Percentiles rank a stretch among this genome's conserved stretches.
Evolutionary conservation across 345 rosid species (phyloP).

Genomic region (Reutealis trisperma): DNA sequence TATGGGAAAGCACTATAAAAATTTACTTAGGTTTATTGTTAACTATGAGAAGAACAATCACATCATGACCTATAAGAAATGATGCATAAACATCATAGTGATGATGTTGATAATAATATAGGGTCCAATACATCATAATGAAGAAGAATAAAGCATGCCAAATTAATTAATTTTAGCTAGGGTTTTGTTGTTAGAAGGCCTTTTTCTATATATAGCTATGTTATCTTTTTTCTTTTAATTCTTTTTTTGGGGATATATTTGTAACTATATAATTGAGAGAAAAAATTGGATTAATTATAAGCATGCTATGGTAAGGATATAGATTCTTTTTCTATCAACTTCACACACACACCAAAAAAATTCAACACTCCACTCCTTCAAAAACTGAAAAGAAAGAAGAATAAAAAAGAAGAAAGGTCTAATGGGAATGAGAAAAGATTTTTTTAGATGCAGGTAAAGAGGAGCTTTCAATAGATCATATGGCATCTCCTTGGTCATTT

Average conservation of each 20-base stretch:
- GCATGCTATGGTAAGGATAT: background rate
- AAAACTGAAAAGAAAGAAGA: background rate
- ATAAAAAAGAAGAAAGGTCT: background rate
- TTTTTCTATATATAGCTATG: background rate
- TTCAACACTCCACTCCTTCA: constrained; percentile 13
- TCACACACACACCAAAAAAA: constrained; percentile 3
- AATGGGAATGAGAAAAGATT: background rate
- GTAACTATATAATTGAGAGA: too few species aligned
- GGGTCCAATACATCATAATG: background rate
- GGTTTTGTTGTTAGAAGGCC: background rate
- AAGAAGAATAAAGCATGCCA: constrained; percentile 3
- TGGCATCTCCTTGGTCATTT: background rate
- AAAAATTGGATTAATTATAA: too few species aligned
- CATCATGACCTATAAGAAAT: constrained; percentile 6
- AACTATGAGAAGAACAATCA: constrained; percentile 6
- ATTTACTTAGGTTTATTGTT: background rate
- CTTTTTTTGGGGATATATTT: too few species aligned
- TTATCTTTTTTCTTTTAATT: too few species aligned
- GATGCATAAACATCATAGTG: background rate
- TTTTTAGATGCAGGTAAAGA: constrained; percentile 19
- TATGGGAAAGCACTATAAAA: background rate
- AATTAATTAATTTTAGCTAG: background rate
- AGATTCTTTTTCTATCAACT: constrained; percentile 13
- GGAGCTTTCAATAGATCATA: constrained; percentile 23
- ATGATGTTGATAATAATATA: background rate